phyloP scores from a whole-genome alignment of 2,329 filamentous ascomycete species.

The Sarocladiaceae sp. region DNA sequence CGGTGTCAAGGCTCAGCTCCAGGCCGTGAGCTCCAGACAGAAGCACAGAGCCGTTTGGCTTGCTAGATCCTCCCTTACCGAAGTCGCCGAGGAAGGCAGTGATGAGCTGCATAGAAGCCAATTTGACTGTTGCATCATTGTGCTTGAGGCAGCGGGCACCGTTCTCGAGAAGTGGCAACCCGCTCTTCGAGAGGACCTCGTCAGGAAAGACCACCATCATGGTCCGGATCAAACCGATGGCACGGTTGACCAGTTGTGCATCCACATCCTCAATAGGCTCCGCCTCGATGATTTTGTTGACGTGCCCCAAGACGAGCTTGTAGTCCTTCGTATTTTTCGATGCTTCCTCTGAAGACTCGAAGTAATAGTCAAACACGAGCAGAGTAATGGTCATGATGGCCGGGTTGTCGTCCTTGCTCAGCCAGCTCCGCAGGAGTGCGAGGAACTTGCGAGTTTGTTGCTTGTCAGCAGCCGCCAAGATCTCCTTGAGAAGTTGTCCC shows the following conservation, averaged over 20 bases:
- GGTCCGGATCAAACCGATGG: conserved; percentile 64
- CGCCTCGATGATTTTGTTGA: conserved; percentile 48
- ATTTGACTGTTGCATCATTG: conserved; percentile 69
- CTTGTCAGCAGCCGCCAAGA: conserved; percentile 74
- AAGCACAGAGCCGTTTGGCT: conserved; percentile 12
- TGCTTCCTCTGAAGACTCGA: conserved; percentile 61
- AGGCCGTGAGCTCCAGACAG: conserved; percentile 65
- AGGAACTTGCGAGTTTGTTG: conserved; percentile 70
- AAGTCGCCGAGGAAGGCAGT: conserved; percentile 79
- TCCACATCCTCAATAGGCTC: conserved; percentile 51
- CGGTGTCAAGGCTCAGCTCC: conserved; percentile 57
- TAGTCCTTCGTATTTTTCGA: conserved; percentile 65
- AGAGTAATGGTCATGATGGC: conserved; percentile 70
- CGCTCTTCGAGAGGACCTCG: conserved; percentile 55
- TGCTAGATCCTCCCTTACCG: conserved; percentile 50
- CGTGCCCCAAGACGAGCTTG: conserved; percentile 53
- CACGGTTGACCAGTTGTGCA: conserved; percentile 70
- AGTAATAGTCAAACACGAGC: conserved; percentile 78
- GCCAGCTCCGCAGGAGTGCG: conserved; percentile 67
- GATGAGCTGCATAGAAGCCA: conserved; percentile 69
- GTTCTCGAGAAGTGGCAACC: conserved; percentile 65
- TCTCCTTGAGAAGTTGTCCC: conserved; percentile 70
- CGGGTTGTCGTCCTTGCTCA: conserved; percentile 68
- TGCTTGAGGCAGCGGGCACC: conserved; percentile 68
- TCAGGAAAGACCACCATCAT: conserved; percentile 64